Evolutionary conservation across 225 moss, liverwort and hornwort species (phyloP).

Genomic region (Antitrichia curtipendula): DNA sequence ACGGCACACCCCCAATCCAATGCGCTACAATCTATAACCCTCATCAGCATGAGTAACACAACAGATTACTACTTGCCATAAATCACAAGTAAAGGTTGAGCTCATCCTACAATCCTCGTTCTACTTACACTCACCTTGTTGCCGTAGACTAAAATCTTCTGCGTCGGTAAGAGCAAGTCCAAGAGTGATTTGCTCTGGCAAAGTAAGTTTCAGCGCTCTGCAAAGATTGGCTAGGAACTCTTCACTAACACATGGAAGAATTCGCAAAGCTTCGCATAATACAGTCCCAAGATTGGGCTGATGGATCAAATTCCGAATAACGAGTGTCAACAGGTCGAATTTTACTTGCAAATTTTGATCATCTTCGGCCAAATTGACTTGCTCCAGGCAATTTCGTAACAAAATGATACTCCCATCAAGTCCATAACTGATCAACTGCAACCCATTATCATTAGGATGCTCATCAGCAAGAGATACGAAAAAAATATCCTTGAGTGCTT

Average conservation of each 20-base stretch:
- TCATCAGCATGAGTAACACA: not conserved
- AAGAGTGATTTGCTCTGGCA: slow-evolving; percentile 76
- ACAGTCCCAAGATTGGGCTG: slow-evolving; percentile 81
- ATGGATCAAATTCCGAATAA: slow-evolving; percentile 60
- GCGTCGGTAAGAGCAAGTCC: slow-evolving; percentile 81
- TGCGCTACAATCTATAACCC: not conserved
- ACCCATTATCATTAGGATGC: not conserved
- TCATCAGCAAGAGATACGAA: not conserved
- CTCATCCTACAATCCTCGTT: not conserved
- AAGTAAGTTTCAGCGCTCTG: slow-evolving; percentile 54
- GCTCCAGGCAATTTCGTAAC: slow-evolving; percentile 92
- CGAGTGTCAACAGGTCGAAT: slow-evolving; percentile 64
- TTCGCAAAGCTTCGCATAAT: slow-evolving; percentile 81
- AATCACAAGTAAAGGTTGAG: not conserved
- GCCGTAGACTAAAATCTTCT: slow-evolving; percentile 63
- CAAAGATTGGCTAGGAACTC: slow-evolving; percentile 70
- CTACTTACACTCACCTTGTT: slow-evolving; percentile 44
- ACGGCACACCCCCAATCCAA: not conserved
- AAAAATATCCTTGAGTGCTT: not conserved
- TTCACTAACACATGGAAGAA: slow-evolving; percentile 52
- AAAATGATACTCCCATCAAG: slow-evolving; percentile 79
- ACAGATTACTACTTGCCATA: not conserved
- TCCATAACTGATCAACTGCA: slow-evolving; percentile 86
- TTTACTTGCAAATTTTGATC: slow-evolving; percentile 83
- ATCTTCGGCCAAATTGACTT: slow-evolving; percentile 66